A percentile compares a stretch with the other conserved stretches of the same genome.
These are phyloP conservation scores for Aureobasidium sp. DNA, from an alignment of 2,329 filamentous ascomycete genomes.

Conservation along the genomic window DNA sequence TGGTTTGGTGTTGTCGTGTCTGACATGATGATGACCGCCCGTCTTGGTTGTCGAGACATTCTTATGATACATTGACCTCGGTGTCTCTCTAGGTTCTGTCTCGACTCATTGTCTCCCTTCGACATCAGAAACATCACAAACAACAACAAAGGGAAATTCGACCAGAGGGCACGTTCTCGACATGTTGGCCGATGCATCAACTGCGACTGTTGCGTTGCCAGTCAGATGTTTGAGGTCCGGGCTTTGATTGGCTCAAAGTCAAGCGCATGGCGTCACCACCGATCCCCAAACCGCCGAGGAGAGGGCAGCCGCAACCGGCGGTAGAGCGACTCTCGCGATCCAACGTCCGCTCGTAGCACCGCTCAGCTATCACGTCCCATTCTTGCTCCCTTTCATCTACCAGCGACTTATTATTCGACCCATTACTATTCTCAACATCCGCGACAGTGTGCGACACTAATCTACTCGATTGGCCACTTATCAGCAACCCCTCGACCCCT, in stretches of 20 bases:
- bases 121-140: background rate
- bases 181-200: background rate
- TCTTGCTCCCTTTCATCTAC: background rate
- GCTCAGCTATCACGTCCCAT: background rate
- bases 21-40: background rate
- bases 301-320: constrained; percentile 1
- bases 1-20: background rate
- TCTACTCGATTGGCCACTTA: background rate
- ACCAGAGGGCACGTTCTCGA: constrained; percentile 9
- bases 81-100: background rate
- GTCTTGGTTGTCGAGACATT: background rate
- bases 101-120: background rate
- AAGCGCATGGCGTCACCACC: background rate
- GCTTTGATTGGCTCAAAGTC: constrained; percentile 1
- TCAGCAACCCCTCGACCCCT: background rate
- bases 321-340: background rate
- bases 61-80: background rate
- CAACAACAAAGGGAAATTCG: background rate
- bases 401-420: background rate
- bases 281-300: background rate
- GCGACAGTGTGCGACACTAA: constrained; percentile 1
- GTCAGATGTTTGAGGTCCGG: background rate
- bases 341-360: constrained; percentile 5
- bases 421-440: background rate
- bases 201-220: background rate